phyloP scores from a whole-genome alignment of 441 rosid genomes.

The California macrophylla region DNA sequence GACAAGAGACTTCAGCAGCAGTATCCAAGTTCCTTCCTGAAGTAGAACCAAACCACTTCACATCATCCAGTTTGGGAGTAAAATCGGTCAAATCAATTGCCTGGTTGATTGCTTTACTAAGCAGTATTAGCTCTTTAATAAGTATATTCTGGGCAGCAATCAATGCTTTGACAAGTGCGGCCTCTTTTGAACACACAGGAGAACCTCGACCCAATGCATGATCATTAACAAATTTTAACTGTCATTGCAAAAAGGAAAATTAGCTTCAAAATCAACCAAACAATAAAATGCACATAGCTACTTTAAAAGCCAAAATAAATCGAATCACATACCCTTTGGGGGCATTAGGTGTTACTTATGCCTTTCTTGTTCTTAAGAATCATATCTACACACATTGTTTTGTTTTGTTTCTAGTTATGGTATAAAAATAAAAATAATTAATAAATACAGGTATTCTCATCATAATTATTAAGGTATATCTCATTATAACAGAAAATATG shows the following conservation, averaged over 20 bases:
- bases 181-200: conserved; percentile 37
- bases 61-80: conserved; percentile 38
- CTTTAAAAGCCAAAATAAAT: conserved; percentile 4
- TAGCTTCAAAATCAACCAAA: neutral
- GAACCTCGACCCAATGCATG: conserved; percentile 41
- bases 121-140: conserved; percentile 52
- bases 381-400: neutral
- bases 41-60: conserved; percentile 27
- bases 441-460: neutral
- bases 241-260: conserved; percentile 15
- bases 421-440: too few species aligned
- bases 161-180: conserved; percentile 54
- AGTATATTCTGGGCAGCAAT: conserved; percentile 51
- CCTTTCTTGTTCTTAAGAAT: neutral
- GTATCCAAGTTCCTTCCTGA: conserved; percentile 25
- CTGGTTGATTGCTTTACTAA: conserved; percentile 49
- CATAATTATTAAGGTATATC: neutral
- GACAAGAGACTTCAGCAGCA: conserved; percentile 31
- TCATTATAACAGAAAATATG: neutral
- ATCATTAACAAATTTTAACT: conserved; percentile 23
- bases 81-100: conserved; percentile 48
- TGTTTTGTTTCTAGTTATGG: neutral
- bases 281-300: neutral
- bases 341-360: conserved; percentile 1
- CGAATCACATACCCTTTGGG: neutral